phyloP scores from a whole-genome alignment of 2,329 filamentous ascomycete species.

The Botrytis elliptica region DNA sequence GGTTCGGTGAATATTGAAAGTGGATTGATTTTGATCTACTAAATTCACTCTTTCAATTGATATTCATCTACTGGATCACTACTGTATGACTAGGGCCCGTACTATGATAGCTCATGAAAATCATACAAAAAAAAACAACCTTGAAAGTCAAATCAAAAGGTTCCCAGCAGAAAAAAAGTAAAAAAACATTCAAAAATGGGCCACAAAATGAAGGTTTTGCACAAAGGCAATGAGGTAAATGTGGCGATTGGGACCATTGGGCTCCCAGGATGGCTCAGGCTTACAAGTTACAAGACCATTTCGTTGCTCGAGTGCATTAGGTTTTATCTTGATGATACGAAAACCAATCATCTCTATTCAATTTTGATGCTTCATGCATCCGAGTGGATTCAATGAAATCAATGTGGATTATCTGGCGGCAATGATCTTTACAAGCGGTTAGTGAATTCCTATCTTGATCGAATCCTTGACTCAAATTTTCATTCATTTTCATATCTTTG shows the following conservation, averaged over 20 bases:
- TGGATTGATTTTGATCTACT: background rate
- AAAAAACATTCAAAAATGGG: background rate
- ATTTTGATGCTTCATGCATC: background rate
- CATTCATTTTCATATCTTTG: conserved; percentile 2
- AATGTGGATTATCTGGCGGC: background rate
- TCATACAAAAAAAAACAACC: background rate
- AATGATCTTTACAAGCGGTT: background rate
- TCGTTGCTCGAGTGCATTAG: background rate
- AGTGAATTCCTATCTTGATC: background rate
- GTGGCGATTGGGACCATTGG: conserved; percentile 10
- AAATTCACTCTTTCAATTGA: background rate
- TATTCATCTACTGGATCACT: background rate
- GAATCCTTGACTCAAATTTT: conserved; percentile 2
- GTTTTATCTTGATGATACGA: conserved; percentile 2
- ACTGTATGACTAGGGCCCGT: background rate
- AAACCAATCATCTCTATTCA: background rate
- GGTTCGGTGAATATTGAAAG: background rate
- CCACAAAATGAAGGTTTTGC: background rate
- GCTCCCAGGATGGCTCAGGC: conserved; percentile 5
- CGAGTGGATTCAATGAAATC: background rate
- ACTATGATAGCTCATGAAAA: background rate
- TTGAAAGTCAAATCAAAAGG: background rate
- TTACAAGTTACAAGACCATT: background rate
- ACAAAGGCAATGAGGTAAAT: background rate
- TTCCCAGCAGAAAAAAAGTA: background rate